Evolutionary conservation across 331 rosid species (phyloP), one percentile per base, ranked within the genome.

Genomic region (Rosa hybrid): DNA sequence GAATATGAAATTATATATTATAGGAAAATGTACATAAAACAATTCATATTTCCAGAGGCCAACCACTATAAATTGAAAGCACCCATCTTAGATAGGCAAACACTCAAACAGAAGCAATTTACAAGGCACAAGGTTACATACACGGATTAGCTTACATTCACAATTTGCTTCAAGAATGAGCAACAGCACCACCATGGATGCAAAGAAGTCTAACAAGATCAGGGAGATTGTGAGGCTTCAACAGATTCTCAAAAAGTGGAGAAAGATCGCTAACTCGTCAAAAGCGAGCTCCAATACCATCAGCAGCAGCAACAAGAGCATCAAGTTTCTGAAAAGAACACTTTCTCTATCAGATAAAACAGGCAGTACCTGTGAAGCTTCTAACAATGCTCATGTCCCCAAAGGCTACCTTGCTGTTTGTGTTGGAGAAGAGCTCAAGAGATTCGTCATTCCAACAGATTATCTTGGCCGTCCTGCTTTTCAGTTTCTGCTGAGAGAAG

Each of bases 231-330:
- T 91, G 48, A 93, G 99, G 83, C 99, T 95, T 86, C 94, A 86
- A 71, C 98, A 93, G 86, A 88, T 95, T 85, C 91, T 95, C 16
- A 95, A 93, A 92, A 95, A 91, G 77, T 93, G 99, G 99, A 90
- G 97, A 87, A 95, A 90, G 83, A 75, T 83, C 4, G 97, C 98
- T 6, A 91, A 79, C 84, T 80, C 97, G 18, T 81, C 97, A 59
- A 91, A 88, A 77, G 27, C 89, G 21, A 60, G 20, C 42, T 63
- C 49, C 59, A n/a, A 3, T 80, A 80, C 64, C 74, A 72, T 9
- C 76, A 69, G 56, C 1, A 75, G 73, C 42, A 73, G 76, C 30
- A 81, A 82, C 75, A 92, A 84, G 78, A 85, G 94, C 84, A 92
- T 84, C 44, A 87, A 91, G 77, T 89, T 94, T 84, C 81, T 92